Evolutionary conservation across 2,329 filamentous ascomycete genomes (phyloP), one percentile per base, ranked within the genome.

Genomic region (Tolypocladium endophyticum): DNA sequence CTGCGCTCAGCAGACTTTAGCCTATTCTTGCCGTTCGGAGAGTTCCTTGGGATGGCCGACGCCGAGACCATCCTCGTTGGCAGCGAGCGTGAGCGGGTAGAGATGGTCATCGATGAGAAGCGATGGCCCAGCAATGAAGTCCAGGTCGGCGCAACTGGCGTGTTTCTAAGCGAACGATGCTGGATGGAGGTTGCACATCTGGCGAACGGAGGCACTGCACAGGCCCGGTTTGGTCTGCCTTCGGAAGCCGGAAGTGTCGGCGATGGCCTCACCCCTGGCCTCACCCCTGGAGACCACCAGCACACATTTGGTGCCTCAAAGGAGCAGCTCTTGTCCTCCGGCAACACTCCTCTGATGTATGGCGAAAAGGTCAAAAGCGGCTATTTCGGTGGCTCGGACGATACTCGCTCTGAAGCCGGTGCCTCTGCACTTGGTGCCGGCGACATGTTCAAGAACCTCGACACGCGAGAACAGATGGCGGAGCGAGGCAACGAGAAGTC

Each of bases 371-470:
- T 82, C 61, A 83, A 87, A 61, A 87, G 82, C 2, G 88, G 87
- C 28, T 97, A 96, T 71, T 97, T 97, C n/a, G 50, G 88, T 58
- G 88, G 88, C 58, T 79, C 75, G 61, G 92, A 96, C 60, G 94
- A 99, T 70, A 80, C 87, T 9, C 90, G 92, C 52, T 97, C 94
- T 36, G 94, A 99, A 57, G 92, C 93, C 9, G 93, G 92, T 4
- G 88, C 83, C 2, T 97, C 93, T n/a, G 92, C 90, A 7, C 88
- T 96, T 70, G 89, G 92, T 55, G 89, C 84, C 58, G 92, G 94
- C 9, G 94, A 99, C 71, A 96, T 99, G 93, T 99, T 99, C 81
- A 90, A 92, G 69, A 96, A 97, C 68, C 81, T 97, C 9, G 93
- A 97, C 66, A 97, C 93, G 8, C 85, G 91, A 63, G 89, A 95